Evolutionary conservation across 2,329 filamentous ascomycete species (phyloP).

Genomic region (Dothistroma pini): DNA sequence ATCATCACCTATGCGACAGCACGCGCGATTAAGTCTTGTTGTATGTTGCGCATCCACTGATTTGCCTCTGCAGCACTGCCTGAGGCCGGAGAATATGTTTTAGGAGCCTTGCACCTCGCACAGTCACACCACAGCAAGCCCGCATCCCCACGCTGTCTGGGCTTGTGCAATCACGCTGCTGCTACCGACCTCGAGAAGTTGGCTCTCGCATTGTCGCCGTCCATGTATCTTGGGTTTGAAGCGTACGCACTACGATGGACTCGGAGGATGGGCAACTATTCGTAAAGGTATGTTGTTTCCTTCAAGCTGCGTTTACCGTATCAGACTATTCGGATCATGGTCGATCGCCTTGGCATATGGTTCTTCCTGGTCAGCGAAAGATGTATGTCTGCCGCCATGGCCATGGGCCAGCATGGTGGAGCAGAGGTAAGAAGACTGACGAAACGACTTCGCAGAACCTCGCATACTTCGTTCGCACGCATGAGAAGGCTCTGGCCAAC

Average conservation of each 20-base stretch:
- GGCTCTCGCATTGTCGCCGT: constrained; percentile 17
- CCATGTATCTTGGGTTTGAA: constrained; percentile 18
- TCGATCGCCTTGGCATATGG: not conserved
- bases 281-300: constrained; percentile 63
- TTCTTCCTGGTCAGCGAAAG: not conserved
- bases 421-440: not conserved
- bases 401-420: not conserved
- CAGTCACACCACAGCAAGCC: constrained; percentile 17
- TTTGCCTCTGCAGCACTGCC: not conserved
- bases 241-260: constrained; percentile 56
- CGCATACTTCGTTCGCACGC: constrained; percentile 90
- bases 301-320: not conserved
- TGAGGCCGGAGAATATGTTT: constrained; percentile 2
- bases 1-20: constrained; percentile 2
- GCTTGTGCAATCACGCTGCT: constrained; percentile 6
- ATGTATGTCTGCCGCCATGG: not conserved
- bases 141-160: constrained; percentile 15
- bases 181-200: constrained; percentile 10
- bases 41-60: not conserved
- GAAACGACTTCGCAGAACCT: constrained; percentile 63
- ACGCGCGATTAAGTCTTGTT: not conserved
- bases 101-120: constrained; percentile 10
- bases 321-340: not conserved
- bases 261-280: constrained; percentile 88
- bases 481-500: constrained; percentile 96